Conservation (phyloP, 768 basidiomycete genomes). For the Lanmaoa rubissima region DNA sequence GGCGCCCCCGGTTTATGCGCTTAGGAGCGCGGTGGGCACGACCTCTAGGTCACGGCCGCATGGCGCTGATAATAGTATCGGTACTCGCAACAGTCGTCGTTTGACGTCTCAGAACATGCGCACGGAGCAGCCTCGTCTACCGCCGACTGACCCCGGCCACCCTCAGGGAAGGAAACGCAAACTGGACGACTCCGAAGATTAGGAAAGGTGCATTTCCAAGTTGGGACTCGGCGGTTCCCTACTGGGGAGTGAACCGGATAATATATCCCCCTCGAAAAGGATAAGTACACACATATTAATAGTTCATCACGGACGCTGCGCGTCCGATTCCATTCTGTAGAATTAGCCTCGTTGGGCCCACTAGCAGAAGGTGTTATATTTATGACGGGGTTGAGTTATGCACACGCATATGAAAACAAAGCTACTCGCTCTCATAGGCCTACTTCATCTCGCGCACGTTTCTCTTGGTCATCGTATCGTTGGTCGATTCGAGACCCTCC, state of each 20-base stretch:
- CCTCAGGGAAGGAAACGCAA: slow-evolving; percentile 24
- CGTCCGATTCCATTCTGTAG: neutral
- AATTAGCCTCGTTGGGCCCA: slow-evolving; percentile 9
- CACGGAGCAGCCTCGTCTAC: too few species aligned
- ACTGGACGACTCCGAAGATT: slow-evolving; percentile 12
- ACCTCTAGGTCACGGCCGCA: neutral
- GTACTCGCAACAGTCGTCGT: neutral
- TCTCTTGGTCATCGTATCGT: neutral
- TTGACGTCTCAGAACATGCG: neutral
- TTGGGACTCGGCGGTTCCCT: neutral
- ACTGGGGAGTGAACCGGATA: neutral
- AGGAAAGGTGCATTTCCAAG: neutral
- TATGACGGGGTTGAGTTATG: neutral
- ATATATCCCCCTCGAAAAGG: neutral
- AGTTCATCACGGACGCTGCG: neutral
- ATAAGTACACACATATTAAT: neutral
- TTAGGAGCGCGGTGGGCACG: neutral
- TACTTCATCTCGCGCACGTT: neutral
- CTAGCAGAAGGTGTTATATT: neutral
- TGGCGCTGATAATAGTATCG: neutral
- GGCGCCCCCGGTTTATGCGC: neutral
- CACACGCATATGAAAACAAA: neutral
- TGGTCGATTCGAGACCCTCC: neutral
- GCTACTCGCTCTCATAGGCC: neutral
- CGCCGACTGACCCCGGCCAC: neutral